These are phyloP conservation scores for Kwoniella dendrophila DNA, from an alignment of 768 basidiomycete genomes.

Conservation along the genomic window DNA sequence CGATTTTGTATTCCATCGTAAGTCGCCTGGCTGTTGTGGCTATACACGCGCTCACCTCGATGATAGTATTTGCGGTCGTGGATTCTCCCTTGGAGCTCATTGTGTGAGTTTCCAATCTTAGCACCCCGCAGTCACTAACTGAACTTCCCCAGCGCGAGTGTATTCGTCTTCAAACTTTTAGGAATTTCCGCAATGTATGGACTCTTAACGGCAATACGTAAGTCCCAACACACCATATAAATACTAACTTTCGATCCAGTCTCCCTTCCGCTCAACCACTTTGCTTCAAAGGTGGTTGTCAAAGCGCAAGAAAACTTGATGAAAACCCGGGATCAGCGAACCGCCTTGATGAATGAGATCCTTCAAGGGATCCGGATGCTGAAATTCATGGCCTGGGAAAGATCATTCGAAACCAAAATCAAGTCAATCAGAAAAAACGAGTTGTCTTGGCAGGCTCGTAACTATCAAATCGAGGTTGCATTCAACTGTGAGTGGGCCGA, in stretches of 20 bases:
- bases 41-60: constrained; percentile 1
- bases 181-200: constrained; percentile 63
- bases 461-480: constrained; percentile 78
- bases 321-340: constrained; percentile 89
- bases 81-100: constrained; percentile 59
- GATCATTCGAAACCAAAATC: constrained; percentile 78
- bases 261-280: constrained; percentile 75
- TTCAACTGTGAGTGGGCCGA: constrained; percentile 30
- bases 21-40: neutral
- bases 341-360: constrained; percentile 88
- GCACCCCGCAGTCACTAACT: neutral
- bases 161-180: constrained; percentile 77
- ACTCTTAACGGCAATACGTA: constrained; percentile 70
- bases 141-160: constrained; percentile 60
- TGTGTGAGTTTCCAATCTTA: constrained; percentile 55
- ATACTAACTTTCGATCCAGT: constrained; percentile 34
- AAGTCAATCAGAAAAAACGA: constrained; percentile 75
- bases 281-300: constrained; percentile 77
- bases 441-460: constrained; percentile 78
- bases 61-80: constrained; percentile 33
- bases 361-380: constrained; percentile 88
- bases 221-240: constrained; percentile 9
- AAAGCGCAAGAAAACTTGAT: constrained; percentile 79
- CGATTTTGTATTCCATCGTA: constrained; percentile 63
- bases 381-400: constrained; percentile 96